These are phyloP conservation scores for Brassica incana DNA, from an alignment of 345 rosid genomes.

Conservation along the genomic window DNA sequence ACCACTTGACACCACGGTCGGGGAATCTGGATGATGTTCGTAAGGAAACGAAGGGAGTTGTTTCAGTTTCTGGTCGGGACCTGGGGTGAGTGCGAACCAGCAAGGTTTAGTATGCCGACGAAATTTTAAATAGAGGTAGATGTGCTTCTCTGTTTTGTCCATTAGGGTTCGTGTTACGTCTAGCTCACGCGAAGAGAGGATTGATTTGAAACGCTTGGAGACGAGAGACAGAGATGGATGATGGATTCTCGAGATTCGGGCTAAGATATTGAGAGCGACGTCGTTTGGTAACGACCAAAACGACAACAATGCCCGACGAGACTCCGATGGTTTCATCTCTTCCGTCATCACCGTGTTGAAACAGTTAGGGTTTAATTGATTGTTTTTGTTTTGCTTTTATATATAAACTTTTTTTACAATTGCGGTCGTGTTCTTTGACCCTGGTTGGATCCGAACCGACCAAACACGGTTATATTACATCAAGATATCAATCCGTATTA, in stretches of 20 bases:
- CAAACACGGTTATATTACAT: too few species aligned
- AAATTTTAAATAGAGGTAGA: not conserved
- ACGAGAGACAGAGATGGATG: not conserved
- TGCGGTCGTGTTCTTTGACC: not conserved
- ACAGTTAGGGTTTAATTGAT: not conserved
- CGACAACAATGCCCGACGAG: not conserved
- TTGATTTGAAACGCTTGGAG: not conserved
- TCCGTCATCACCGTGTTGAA: not conserved
- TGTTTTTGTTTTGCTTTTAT: not conserved
- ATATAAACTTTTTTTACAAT: not conserved
- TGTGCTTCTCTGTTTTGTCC: not conserved
- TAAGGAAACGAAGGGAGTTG: not conserved
- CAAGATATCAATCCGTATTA: too few species aligned
- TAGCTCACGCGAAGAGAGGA: not conserved
- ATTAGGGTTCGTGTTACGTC: not conserved
- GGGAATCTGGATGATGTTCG: not conserved
- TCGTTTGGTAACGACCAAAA: not conserved
- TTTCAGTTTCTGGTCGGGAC: not conserved
- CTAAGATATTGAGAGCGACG: not conserved
- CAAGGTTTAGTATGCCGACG: not conserved
- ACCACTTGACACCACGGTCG: not conserved
- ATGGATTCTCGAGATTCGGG: not conserved
- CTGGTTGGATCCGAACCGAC: too few species aligned
- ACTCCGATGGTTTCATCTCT: not conserved
- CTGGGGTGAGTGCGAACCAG: not conserved